Evolutionary conservation across 768 basidiomycete species (phyloP), one percentile per base, ranked within the genome.

Genomic region (Mrakia frigida): DNA sequence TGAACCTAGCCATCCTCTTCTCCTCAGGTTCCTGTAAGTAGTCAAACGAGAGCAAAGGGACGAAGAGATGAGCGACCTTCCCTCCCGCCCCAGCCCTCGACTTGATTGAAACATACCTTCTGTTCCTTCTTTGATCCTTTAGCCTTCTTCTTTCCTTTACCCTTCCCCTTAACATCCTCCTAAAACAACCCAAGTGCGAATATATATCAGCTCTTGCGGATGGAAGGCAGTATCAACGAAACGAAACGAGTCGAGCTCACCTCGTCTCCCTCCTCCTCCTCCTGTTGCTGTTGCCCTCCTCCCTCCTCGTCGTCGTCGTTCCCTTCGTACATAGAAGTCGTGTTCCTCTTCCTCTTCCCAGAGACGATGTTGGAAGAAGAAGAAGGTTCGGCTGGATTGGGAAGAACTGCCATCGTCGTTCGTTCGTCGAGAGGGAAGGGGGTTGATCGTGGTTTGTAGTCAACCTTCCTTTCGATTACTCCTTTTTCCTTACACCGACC

Each of bases 21-120:
- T 74, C 73, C 13, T 63, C 59, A 14, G 53, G 33, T 18, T 73
- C 72, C 71, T 72, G 6, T 68, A 14, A 35, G 28, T 28, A 28
- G 6, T 31, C 11, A 7, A 21, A 21, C 25, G 13, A 18, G 35
- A 39, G 9, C 14, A 3, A 10, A 37, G 11, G 65, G 23, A 39
- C 3, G 35, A 68, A 23, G 23, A 13, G 33, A 13, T 6, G 13
- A 37, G 13, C 18, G 33, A 21, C 37, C 65, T 68, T n/a, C 25
- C 14, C 6, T 23, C 65, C 39, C 63, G 16, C 37, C 21, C 63
- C n/a, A n/a, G 16, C 5, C 33, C 23, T 2, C 33, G 1, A n/a
- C 0, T 0, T 16, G 37, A 6, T 13, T 2, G 52, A 3, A 33
- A 37, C 65, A 1, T n/a, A 68, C 65, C 65, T 68, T 68, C 10